Evolutionary conservation across 2,329 filamentous ascomycete genomes (phyloP), one percentile per base, ranked within the genome.

Genomic region (Verticillium klebahnii): DNA sequence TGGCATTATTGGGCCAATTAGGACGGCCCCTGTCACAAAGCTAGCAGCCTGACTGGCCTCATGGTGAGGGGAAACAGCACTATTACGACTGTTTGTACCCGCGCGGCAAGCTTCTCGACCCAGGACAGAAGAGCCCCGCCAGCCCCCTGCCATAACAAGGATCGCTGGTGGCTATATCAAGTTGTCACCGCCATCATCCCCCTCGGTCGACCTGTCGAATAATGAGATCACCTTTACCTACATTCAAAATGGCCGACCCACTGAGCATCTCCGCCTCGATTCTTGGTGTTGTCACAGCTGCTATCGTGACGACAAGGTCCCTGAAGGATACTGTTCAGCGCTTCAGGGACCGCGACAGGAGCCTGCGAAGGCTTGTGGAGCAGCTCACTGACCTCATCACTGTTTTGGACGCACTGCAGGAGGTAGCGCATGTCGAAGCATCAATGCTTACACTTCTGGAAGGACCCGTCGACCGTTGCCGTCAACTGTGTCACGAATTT

Each of bases 391-490:
- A 75, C 63, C 69, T 76, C 31, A 60, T 62, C 56, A 73, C 66
- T 23, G 73, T 76, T 65, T 66, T 77, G 60, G 65, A 67, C 50
- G 65, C 65, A 29, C 67, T 77, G 52, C 31, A 69, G 62, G 65
- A 67, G 55, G 70, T 66, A 54, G 61, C 62, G 37, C 64, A 66
- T 65, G 56, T 45, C 32, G 71, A 72, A 40, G 60, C 59, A 40
- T 69, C 70, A 58, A 67, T 72, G 61, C 59, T 73, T 56, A 62
- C 57, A 34, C 73, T 77, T 64, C 69, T 78, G 15, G 45, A 71
- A 67, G 72, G 69, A 55, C 75, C 75, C 63, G 67, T 77, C 63
- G 62, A 65, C 54, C 72, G 73, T 66, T 78, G 75, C 67, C 70
- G 63, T 63, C 66, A 73, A 63, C 57, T 77, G 61, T 77, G 73